These are phyloP conservation scores for Neurospora sp. DNA, from an alignment of 495 filamentous ascomycete genomes.

Conservation along the genomic window DNA sequence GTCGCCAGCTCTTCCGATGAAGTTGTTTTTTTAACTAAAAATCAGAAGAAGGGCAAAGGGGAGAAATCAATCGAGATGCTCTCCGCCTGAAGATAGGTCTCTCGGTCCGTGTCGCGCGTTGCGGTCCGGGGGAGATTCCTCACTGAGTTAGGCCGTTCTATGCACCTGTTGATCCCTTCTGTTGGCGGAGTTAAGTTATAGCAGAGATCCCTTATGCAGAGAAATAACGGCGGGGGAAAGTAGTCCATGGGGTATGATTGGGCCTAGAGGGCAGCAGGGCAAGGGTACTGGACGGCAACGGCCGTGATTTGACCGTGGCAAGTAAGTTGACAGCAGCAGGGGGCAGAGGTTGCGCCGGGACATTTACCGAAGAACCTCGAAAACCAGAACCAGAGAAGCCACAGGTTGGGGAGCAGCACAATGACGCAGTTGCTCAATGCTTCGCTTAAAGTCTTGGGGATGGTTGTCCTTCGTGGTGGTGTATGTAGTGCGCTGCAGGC, in stretches of 20 bases:
- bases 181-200: neutral
- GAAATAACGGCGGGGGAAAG: neutral
- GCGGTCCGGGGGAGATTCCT: neutral
- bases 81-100: neutral
- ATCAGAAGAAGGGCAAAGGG: neutral
- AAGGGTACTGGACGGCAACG: neutral
- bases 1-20: neutral
- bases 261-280: neutral
- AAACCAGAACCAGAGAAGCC: neutral
- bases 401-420: neutral
- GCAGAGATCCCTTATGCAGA: neutral
- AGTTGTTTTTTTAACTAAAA: neutral
- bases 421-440: neutral
- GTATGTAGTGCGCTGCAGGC: neutral
- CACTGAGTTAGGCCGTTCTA: neutral
- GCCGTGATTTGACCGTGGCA: neutral
- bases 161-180: neutral
- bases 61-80: neutral
- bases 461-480: neutral
- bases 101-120: neutral
- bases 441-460: neutral
- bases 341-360: neutral
- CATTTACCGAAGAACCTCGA: neutral
- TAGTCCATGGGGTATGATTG: neutral
- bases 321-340: neutral